Conservation (phyloP, 106 monocot genomes). For the Acorus gramineus region DNA sequence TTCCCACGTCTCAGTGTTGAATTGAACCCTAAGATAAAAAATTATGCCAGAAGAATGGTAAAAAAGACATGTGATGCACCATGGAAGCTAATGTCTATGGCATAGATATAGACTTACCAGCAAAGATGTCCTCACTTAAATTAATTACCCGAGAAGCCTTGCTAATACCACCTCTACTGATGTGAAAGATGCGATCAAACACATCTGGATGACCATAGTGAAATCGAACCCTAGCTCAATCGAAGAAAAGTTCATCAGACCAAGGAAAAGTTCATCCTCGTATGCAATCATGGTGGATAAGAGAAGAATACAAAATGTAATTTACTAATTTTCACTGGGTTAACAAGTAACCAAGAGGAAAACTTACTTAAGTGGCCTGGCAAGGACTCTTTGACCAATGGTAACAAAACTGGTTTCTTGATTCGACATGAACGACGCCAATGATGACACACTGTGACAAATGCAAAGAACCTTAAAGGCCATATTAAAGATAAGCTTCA, state of each 20-base stretch:
- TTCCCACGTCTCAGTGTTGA: conserved; percentile 90
- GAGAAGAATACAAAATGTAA: no score
- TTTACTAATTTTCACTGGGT: no score
- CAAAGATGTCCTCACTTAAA: conserved; percentile 97
- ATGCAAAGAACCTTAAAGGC: background rate
- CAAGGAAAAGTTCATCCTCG: no score
- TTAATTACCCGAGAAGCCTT: conserved; percentile 95
- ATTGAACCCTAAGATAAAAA: conserved; percentile 64
- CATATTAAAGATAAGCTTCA: background rate
- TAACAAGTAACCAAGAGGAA: background rate
- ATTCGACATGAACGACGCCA: conserved; percentile 98
- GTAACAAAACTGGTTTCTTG: conserved; percentile 98
- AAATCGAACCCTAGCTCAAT: conserved; percentile 76
- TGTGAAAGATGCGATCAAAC: conserved; percentile 96
- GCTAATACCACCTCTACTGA: conserved; percentile 97
- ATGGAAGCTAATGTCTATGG: conserved; percentile 2
- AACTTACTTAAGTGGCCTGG: conserved; percentile 79
- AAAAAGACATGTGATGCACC: background rate
- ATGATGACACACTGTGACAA: conserved; percentile 77
- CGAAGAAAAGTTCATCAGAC: background rate
- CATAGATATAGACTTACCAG: conserved; percentile 33
- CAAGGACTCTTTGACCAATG: conserved; percentile 89
- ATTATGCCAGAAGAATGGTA: background rate
- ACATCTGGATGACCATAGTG: conserved; percentile 99
- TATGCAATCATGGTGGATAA: no score